These are phyloP conservation scores for Tolypocladium guangdongense DNA, from an alignment of 2,329 filamentous ascomycete genomes.

Conservation along the genomic window DNA sequence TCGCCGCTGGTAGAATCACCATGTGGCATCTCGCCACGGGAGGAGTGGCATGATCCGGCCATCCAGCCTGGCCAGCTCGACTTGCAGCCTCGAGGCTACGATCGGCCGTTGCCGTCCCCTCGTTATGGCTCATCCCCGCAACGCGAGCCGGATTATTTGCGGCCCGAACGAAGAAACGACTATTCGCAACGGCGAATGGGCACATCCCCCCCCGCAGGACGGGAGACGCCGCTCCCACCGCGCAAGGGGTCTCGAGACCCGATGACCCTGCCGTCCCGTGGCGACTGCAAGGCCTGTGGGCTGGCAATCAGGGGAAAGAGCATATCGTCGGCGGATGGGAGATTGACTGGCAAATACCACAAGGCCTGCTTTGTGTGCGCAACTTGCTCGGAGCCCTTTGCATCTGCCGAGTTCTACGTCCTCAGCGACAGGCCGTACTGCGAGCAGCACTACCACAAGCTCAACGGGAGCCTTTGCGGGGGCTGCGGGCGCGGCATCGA, in stretches of 20 bases:
- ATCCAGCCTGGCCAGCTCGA: slow-evolving; percentile 9
- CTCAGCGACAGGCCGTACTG: slow-evolving; percentile 81
- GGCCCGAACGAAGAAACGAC: neutral
- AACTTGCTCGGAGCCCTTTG: slow-evolving; percentile 70
- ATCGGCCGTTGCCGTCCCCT: slow-evolving; percentile 4
- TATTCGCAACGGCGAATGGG: neutral
- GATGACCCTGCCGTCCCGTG: slow-evolving; percentile 41
- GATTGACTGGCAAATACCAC: slow-evolving; percentile 87
- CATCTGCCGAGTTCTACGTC: slow-evolving; percentile 87
- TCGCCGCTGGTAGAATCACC: slow-evolving; percentile 18
- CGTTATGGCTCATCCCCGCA: slow-evolving; percentile 1
- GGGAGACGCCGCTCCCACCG: slow-evolving; percentile 7
- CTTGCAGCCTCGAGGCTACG: slow-evolving; percentile 2
- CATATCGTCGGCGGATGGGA: slow-evolving; percentile 84
- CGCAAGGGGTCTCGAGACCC: slow-evolving; percentile 28
- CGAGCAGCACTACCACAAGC: slow-evolving; percentile 80
- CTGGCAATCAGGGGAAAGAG: slow-evolving; percentile 78
- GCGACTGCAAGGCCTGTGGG: slow-evolving; percentile 74
- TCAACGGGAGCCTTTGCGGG: slow-evolving; percentile 78
- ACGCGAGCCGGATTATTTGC: neutral
- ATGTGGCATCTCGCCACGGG: slow-evolving; percentile 12
- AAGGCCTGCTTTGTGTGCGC: slow-evolving; percentile 89
- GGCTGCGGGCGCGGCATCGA: slow-evolving; percentile 80
- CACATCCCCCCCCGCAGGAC: neutral
- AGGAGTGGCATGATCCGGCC: slow-evolving; percentile 11